Conservation (phyloP, 2,329 filamentous ascomycete species). For the Fusarium tupiense region DNA sequence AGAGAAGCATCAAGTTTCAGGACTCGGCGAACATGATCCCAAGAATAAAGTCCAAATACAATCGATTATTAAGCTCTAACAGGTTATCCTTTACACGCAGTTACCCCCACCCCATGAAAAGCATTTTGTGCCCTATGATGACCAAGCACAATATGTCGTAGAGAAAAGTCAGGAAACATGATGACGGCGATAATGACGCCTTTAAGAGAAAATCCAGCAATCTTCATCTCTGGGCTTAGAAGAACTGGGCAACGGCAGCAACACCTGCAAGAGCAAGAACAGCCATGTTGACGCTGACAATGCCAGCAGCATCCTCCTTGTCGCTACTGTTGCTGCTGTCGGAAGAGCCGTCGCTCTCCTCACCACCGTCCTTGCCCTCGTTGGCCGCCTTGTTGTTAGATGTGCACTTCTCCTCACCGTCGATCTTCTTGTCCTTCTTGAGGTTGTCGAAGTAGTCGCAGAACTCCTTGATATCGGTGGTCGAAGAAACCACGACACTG, state of each 20-base stretch:
- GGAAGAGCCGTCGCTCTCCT: slow-evolving; percentile 40
- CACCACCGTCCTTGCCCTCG: slow-evolving; percentile 51
- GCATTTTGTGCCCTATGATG: slow-evolving; percentile 43
- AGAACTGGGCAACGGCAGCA: slow-evolving; percentile 60
- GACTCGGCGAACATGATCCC: not conserved
- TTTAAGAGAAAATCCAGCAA: slow-evolving; percentile 41
- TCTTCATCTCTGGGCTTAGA: slow-evolving; percentile 55
- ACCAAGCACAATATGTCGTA: slow-evolving; percentile 49
- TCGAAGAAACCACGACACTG: slow-evolving; percentile 75
- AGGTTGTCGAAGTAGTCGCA: slow-evolving; percentile 59
- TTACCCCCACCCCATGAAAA: slow-evolving; percentile 40
- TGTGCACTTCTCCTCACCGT: slow-evolving; percentile 59
- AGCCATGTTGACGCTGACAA: slow-evolving; percentile 57
- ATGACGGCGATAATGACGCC: slow-evolving; percentile 50
- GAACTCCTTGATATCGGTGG: slow-evolving; percentile 68
- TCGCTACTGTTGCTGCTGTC: slow-evolving; percentile 38
- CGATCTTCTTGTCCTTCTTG: slow-evolving; percentile 51
- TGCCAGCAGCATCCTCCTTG: slow-evolving; percentile 56
- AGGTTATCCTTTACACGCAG: slow-evolving; percentile 47
- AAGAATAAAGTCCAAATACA: slow-evolving; percentile 47
- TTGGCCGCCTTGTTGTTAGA: slow-evolving; percentile 64
- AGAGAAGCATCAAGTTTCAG: not conserved
- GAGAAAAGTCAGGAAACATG: slow-evolving; percentile 49
- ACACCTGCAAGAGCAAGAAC: slow-evolving; percentile 59
- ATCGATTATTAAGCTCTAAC: slow-evolving; percentile 58